phyloP scores from a whole-genome alignment of 2,329 filamentous ascomycete species.

The Ascochyta fabae region DNA sequence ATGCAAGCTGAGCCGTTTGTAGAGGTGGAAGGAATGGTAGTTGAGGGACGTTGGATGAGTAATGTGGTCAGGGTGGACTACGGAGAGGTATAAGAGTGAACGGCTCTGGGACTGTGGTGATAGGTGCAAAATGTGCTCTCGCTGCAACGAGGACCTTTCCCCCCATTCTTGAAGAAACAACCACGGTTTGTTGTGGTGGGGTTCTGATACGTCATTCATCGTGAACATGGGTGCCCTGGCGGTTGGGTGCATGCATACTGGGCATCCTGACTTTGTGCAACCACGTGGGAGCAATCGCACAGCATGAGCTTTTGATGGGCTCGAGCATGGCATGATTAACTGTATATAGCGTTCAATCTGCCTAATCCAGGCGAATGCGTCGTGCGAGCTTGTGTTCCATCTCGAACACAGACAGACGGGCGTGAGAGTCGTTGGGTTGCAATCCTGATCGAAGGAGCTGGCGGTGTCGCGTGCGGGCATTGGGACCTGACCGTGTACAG shows the following conservation, averaged over 20 bases:
- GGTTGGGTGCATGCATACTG: slow-evolving; percentile 4
- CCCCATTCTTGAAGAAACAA: too few species aligned
- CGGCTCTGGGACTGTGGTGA: too few species aligned
- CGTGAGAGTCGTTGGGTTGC: slow-evolving; percentile 6
- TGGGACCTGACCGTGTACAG: slow-evolving; percentile 4
- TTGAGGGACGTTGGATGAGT: too few species aligned
- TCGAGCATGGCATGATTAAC: not conserved
- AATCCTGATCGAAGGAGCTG: not conserved
- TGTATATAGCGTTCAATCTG: not conserved
- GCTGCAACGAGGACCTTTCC: too few species aligned
- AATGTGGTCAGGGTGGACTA: too few species aligned
- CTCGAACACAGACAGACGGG: not conserved
- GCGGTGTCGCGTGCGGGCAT: slow-evolving; percentile 19
- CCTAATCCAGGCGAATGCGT: not conserved
- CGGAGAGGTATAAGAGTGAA: too few species aligned
- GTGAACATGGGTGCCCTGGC: slow-evolving; percentile 6
- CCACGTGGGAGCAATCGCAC: slow-evolving; percentile 3
- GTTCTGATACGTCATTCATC: not conserved
- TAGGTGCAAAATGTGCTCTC: too few species aligned
- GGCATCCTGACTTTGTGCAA: not conserved
- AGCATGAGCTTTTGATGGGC: not conserved
- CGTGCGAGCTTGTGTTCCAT: not conserved
- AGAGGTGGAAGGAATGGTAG: too few species aligned
- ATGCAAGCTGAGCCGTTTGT: not conserved
- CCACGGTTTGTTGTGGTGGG: not conserved